phyloP scores from a whole-genome alignment of 495 filamentous ascomycete species.

The Daldinia concentrica region DNA sequence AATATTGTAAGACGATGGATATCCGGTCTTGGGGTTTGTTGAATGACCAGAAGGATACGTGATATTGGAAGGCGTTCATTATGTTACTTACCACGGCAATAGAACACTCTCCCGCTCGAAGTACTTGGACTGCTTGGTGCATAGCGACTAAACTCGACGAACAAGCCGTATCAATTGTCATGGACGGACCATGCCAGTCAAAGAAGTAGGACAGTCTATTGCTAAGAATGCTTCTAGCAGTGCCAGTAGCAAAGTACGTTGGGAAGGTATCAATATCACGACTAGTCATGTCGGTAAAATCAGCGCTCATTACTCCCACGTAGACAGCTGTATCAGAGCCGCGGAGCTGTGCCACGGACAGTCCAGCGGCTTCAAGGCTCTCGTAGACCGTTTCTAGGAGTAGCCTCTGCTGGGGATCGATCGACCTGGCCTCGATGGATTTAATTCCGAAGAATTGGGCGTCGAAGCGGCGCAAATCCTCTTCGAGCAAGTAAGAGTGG shows the following conservation, averaged over 20 bases:
- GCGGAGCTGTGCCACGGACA: conserved; percentile 48
- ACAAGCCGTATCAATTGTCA: conserved; percentile 86
- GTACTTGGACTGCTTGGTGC: conserved; percentile 59
- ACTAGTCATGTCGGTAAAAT: conserved; percentile 53
- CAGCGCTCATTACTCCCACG: conserved; percentile 58
- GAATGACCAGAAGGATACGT: not conserved
- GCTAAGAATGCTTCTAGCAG: conserved; percentile 49
- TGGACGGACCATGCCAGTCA: conserved; percentile 60
- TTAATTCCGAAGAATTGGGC: conserved; percentile 21
- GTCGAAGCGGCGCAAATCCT: conserved; percentile 16
- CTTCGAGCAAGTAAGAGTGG: conserved; percentile 13
- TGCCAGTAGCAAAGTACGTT: conserved; percentile 58
- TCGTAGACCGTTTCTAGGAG: conserved; percentile 64
- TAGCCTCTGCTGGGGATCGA: conserved; percentile 44
- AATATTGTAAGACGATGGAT: too few species aligned
- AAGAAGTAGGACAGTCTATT: conserved; percentile 62
- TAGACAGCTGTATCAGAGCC: conserved; percentile 60
- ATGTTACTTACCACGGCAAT: conserved; percentile 39
- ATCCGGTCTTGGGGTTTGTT: too few species aligned
- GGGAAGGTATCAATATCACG: conserved; percentile 38
- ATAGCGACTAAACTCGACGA: conserved; percentile 59
- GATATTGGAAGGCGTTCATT: not conserved
- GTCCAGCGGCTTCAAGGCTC: conserved; percentile 58
- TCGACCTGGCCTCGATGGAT: conserved; percentile 51
- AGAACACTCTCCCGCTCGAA: conserved; percentile 57